Evolutionary conservation across 2,329 filamentous ascomycete genomes (phyloP).

Genomic region (Ciborinia camelliae): DNA sequence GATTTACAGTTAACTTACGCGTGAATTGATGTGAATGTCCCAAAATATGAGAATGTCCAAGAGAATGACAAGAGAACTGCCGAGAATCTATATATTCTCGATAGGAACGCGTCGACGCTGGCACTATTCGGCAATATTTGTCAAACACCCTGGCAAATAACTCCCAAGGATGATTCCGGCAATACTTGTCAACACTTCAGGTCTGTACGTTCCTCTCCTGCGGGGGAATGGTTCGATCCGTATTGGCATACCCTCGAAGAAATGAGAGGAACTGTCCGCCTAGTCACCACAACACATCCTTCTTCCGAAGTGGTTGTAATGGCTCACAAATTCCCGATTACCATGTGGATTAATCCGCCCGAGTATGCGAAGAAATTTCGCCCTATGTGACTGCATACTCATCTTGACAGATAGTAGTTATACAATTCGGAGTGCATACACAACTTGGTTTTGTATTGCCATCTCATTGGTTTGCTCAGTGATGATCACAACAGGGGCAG

Average conservation of each 20-base stretch:
- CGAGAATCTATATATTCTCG: neutral
- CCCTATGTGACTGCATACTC: conserved; percentile 14
- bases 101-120: neutral
- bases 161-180: conserved; percentile 38
- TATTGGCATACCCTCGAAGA: conserved; percentile 80
- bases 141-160: conserved; percentile 78
- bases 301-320: conserved; percentile 54
- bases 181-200: conserved; percentile 75
- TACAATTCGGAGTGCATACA: neutral
- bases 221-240: conserved; percentile 44
- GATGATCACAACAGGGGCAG: conserved; percentile 14
- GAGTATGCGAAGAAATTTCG: conserved; percentile 1
- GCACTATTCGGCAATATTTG: conserved; percentile 45
- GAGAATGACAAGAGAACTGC: neutral
- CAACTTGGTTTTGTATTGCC: neutral
- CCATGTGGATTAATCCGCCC: conserved; percentile 43
- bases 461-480: conserved; percentile 9
- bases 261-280: conserved; percentile 65
- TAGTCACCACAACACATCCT: conserved; percentile 68
- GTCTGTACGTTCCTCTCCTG: conserved; percentile 57
- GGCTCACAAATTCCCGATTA: conserved; percentile 67
- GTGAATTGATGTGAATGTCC: conserved; percentile 18
- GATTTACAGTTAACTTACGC: conserved; percentile 18
- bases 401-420: conserved; percentile 13
- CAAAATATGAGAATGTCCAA: conserved; percentile 14